phyloP scores from a whole-genome alignment of 2,329 filamentous ascomycete genomes.

The Aspergillus vadensis region DNA sequence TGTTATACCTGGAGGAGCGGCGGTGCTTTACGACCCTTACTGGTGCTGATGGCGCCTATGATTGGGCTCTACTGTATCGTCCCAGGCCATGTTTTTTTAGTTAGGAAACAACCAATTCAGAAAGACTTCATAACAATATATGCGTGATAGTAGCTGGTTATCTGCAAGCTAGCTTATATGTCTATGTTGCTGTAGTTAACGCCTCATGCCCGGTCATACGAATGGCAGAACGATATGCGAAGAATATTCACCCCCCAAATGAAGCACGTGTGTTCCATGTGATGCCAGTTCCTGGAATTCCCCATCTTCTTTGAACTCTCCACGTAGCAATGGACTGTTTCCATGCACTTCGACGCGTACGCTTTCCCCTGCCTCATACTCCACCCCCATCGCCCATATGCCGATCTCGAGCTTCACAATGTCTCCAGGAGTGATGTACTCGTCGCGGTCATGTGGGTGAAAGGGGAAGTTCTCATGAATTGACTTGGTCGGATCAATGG shows the following conservation, averaged over 20 bases:
- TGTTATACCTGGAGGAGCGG: conserved; percentile 24
- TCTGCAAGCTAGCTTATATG: not conserved
- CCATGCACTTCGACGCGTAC: conserved; percentile 12
- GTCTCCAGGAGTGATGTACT: conserved; percentile 1
- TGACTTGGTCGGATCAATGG: not conserved
- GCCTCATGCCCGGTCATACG: not conserved
- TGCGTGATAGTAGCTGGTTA: not conserved
- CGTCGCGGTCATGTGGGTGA: conserved; percentile 7
- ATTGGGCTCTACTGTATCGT: conserved; percentile 15
- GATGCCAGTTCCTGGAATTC: conserved; percentile 11
- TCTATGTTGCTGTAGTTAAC: too few species aligned
- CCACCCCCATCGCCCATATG: conserved; percentile 9
- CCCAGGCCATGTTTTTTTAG: not conserved
- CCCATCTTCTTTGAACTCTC: conserved; percentile 8
- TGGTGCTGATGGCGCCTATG: conserved; percentile 11
- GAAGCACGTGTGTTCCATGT: conserved; percentile 5
- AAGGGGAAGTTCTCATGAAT: conserved; percentile 14
- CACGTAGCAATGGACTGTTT: conserved; percentile 8
- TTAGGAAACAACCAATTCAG: not conserved
- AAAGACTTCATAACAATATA: not conserved
- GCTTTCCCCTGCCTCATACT: conserved; percentile 13
- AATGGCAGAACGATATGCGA: conserved; percentile 8
- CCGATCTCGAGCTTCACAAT: conserved; percentile 13
- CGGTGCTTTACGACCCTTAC: conserved; percentile 12
- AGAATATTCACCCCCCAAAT: not conserved